Evolutionary conservation across 164 flowering plant genomes (phyloP).

Genomic region (Piper betle): DNA sequence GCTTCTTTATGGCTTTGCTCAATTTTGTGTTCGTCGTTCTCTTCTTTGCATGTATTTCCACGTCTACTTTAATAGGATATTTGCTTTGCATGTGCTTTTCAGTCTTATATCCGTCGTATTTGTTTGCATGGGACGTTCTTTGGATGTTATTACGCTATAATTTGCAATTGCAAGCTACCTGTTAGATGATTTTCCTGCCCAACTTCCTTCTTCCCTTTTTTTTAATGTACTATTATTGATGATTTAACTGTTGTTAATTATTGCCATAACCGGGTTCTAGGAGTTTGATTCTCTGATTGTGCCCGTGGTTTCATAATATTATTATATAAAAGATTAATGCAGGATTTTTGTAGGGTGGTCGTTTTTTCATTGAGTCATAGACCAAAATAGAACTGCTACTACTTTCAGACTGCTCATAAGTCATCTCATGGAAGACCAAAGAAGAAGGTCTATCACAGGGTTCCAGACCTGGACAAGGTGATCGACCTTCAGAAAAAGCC

Average conservation of each 20-base stretch:
- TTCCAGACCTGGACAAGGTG: conserved; percentile 57
- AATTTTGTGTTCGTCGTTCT: too few species aligned
- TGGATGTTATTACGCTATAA: not conserved
- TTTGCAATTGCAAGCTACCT: not conserved
- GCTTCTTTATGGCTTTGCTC: too few species aligned
- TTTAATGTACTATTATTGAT: not conserved
- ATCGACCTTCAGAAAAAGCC: conserved; percentile 91
- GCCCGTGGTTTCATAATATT: not conserved
- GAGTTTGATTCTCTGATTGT: too few species aligned
- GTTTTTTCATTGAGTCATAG: not conserved
- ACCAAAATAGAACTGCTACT: conserved; percentile 1
- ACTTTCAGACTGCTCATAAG: conserved; percentile 34
- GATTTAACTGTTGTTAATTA: not conserved
- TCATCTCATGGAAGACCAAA: conserved; percentile 61
- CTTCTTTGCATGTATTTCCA: too few species aligned
- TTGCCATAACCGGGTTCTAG: not conserved
- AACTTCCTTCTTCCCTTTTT: too few species aligned
- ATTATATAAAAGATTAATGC: not conserved
- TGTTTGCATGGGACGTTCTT: too few species aligned
- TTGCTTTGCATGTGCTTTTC: too few species aligned
- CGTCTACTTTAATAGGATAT: too few species aligned
- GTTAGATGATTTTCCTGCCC: not conserved
- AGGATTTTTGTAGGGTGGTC: not conserved
- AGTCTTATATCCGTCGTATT: too few species aligned
- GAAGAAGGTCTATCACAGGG: conserved; percentile 78